Percentiles rank a stretch among this genome's conserved stretches.
These are phyloP conservation scores for Alternaria postmessia DNA, from an alignment of 2,329 filamentous ascomycete species.

Conservation along the genomic window DNA sequence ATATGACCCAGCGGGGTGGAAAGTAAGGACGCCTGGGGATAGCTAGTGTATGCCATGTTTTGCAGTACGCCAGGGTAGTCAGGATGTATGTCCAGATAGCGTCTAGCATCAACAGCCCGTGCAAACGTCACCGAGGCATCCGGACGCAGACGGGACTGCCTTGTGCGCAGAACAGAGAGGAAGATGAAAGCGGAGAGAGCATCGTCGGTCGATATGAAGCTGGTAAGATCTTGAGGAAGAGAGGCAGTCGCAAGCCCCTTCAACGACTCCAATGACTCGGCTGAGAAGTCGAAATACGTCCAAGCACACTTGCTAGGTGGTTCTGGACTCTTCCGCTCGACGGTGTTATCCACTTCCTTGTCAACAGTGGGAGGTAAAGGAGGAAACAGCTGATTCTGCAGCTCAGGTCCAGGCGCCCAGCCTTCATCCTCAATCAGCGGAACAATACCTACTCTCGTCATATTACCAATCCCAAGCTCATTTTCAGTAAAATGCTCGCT, in stretches of 20 bases:
- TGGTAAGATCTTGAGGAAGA: conserved; percentile 20
- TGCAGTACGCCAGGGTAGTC: conserved; percentile 60
- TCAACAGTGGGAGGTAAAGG: background rate
- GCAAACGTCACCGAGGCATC: conserved; percentile 46
- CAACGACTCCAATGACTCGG: conserved; percentile 49
- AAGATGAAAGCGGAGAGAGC: conserved; percentile 62
- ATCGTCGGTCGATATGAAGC: conserved; percentile 64
- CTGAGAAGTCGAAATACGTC: conserved; percentile 57
- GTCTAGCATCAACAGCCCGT: conserved; percentile 61
- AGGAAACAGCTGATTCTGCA: conserved; percentile 46
- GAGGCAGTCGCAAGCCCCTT: conserved; percentile 51
- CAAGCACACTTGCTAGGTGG: conserved; percentile 47
- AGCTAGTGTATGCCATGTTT: conserved; percentile 56
- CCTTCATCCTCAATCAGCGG: conserved; percentile 50
- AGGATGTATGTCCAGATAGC: conserved; percentile 52
- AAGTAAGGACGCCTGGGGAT: conserved; percentile 37
- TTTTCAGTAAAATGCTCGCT: conserved; percentile 56
- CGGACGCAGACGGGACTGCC: conserved; percentile 47
- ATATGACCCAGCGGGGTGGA: conserved; percentile 38
- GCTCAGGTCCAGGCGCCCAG: conserved; percentile 48
- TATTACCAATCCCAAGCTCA: conserved; percentile 57
- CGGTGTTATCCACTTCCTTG: background rate
- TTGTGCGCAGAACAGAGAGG: conserved; percentile 55
- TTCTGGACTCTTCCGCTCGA: background rate
- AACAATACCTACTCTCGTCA: conserved; percentile 49